These are phyloP conservation scores for Tolypocladium ovalisporum DNA, from an alignment of 2,329 filamentous ascomycete species.

Conservation along the genomic window DNA sequence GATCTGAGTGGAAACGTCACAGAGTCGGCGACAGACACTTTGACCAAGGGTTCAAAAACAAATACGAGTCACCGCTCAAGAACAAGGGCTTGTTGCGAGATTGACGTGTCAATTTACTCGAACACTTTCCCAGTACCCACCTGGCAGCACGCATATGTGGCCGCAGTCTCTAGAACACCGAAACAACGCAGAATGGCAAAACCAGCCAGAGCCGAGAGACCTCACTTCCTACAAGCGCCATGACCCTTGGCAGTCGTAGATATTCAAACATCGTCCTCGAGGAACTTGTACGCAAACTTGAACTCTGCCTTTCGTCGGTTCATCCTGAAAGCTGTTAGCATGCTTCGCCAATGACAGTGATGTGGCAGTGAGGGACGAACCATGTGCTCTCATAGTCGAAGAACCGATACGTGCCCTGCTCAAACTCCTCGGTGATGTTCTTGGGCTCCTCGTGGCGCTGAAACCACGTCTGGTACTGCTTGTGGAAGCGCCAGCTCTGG, in stretches of 20 bases:
- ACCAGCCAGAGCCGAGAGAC: not conserved
- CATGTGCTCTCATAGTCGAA: conserved; percentile 99
- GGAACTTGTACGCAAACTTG: conserved; percentile 95
- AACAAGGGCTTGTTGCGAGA: not conserved
- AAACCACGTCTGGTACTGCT: conserved; percentile 99
- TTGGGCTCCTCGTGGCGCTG: conserved; percentile 97
- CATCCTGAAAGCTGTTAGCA: conserved; percentile 58
- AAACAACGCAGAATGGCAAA: not conserved
- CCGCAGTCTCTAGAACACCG: not conserved
- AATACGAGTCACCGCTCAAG: not conserved
- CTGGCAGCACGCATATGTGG: not conserved
- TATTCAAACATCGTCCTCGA: conserved; percentile 62
- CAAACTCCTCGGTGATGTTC: conserved; percentile 95
- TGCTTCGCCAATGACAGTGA: not conserved
- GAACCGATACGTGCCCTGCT: conserved; percentile 97
- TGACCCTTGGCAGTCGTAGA: not conserved
- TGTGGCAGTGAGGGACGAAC: conserved; percentile 39
- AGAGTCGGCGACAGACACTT: not conserved
- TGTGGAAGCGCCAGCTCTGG: conserved; percentile 98
- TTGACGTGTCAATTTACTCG: not conserved
- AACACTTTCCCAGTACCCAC: not conserved
- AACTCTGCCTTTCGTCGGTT: conserved; percentile 96
- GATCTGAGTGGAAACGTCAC: not conserved
- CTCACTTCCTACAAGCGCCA: not conserved
- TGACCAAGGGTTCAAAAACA: not conserved